A percentile compares a stretch with the other conserved stretches of the same genome.
phyloP scores from a whole-genome alignment of 345 rosid species.

The Triadica sebifera region DNA sequence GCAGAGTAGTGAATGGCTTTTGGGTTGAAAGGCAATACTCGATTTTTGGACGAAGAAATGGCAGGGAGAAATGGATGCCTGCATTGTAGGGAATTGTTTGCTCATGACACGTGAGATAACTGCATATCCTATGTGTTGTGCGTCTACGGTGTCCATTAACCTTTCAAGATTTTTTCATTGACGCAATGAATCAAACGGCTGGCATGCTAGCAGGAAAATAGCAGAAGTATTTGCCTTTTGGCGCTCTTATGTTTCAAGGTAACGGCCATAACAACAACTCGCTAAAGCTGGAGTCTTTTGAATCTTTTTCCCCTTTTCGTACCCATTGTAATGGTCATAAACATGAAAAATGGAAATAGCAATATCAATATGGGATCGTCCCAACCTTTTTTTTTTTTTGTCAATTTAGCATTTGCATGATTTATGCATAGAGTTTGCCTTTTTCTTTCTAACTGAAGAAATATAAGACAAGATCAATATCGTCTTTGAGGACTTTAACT shows the following conservation, averaged over 20 bases:
- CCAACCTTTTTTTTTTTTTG: too few species aligned
- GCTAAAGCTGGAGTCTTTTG: too few species aligned
- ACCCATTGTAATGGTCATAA: too few species aligned
- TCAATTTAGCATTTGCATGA: too few species aligned
- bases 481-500: too few species aligned
- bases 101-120: conserved; percentile 1
- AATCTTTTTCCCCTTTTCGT: too few species aligned
- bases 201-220: neutral
- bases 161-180: neutral
- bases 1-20: conserved; percentile 23
- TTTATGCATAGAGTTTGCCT: too few species aligned
- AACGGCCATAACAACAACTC: neutral
- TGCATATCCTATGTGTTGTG: neutral
- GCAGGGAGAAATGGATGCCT: conserved; percentile 42
- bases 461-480: too few species aligned
- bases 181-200: neutral
- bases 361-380: too few species aligned
- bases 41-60: conserved; percentile 40
- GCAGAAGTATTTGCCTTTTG: neutral
- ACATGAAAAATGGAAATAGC: too few species aligned
- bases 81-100: conserved; percentile 21
- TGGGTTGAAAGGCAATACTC: conserved; percentile 42
- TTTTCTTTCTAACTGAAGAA: too few species aligned
- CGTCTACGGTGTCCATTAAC: neutral
- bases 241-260: neutral